These are phyloP conservation scores for Rhinocladiella similis DNA, from an alignment of 2,329 filamentous ascomycete genomes.

Conservation along the genomic window DNA sequence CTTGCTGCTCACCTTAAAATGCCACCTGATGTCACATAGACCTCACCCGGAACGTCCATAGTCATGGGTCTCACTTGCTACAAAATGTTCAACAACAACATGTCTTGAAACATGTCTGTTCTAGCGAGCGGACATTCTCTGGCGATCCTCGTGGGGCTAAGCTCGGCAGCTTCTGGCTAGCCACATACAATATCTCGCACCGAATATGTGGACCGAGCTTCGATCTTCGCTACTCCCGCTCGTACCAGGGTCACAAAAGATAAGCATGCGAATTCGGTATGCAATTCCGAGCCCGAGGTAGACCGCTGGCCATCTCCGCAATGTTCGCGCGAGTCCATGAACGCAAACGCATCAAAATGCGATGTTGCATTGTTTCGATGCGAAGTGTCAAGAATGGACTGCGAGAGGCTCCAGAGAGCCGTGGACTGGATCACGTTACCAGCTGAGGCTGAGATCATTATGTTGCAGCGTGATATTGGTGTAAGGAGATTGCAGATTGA, in stretches of 20 bases:
- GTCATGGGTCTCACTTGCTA: too few species aligned
- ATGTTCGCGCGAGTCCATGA: background rate
- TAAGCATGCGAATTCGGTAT: background rate
- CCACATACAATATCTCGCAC: background rate
- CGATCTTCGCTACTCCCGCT: background rate
- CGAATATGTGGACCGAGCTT: background rate
- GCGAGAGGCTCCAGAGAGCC: background rate
- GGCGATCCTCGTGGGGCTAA: too few species aligned
- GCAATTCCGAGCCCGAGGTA: background rate
- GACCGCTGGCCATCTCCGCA: background rate
- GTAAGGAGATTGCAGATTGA: too few species aligned
- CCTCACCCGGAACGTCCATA: too few species aligned
- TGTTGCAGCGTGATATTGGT: too few species aligned
- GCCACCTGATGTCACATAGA: too few species aligned
- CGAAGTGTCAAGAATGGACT: background rate
- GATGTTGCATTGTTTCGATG: background rate
- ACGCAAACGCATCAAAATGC: background rate
- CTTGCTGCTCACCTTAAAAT: too few species aligned
- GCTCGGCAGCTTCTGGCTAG: background rate
- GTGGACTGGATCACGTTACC: too few species aligned
- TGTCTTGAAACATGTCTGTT: too few species aligned
- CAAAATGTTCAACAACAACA: too few species aligned
- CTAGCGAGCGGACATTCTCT: too few species aligned
- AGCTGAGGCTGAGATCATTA: too few species aligned
- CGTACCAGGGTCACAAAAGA: background rate